Evolutionary conservation across 805 yeast species (phyloP).

Genomic region (Alloascoidea hylecoeti): DNA sequence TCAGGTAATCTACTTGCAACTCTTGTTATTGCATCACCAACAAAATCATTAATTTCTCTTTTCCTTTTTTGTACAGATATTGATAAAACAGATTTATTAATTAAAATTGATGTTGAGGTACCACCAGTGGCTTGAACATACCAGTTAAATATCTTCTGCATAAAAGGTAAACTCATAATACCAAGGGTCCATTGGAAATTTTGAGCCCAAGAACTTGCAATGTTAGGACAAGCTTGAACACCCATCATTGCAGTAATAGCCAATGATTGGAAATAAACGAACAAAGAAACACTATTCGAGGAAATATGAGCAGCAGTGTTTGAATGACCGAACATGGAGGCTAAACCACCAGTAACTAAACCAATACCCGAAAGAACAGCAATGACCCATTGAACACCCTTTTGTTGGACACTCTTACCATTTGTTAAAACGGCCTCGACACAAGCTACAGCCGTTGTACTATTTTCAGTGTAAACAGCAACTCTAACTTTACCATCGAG

Average conservation of each 20-base stretch:
- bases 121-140: slow-evolving; percentile 90
- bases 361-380: slow-evolving; percentile 86
- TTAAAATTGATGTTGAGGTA: slow-evolving; percentile 57
- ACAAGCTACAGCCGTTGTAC: slow-evolving; percentile 45
- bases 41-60: slow-evolving; percentile 2
- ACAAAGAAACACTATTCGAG: slow-evolving; percentile 68
- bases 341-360: slow-evolving; percentile 61
- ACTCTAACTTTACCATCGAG: slow-evolving; percentile 68
- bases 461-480: slow-evolving; percentile 25
- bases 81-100: slow-evolving; percentile 50
- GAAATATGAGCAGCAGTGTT: slow-evolving; percentile 83
- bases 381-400: slow-evolving; percentile 85
- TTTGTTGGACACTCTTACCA: slow-evolving; percentile 69
- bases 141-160: slow-evolving; percentile 56
- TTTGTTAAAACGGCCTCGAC: slow-evolving; percentile 63
- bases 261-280: slow-evolving; percentile 69
- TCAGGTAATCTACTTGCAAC: background rate
- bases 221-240: slow-evolving; percentile 69
- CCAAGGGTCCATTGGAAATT: slow-evolving; percentile 81
- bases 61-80: slow-evolving; percentile 68
- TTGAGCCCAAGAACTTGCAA: slow-evolving; percentile 82
- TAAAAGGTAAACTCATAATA: slow-evolving; percentile 44
- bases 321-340: slow-evolving; percentile 74
- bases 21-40: background rate
- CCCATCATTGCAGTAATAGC: slow-evolving; percentile 80